Base-by-base conservation (phyloP, 1,284 basidiomycete genomes). In the Lignosus rhinocerotis region DNA sequence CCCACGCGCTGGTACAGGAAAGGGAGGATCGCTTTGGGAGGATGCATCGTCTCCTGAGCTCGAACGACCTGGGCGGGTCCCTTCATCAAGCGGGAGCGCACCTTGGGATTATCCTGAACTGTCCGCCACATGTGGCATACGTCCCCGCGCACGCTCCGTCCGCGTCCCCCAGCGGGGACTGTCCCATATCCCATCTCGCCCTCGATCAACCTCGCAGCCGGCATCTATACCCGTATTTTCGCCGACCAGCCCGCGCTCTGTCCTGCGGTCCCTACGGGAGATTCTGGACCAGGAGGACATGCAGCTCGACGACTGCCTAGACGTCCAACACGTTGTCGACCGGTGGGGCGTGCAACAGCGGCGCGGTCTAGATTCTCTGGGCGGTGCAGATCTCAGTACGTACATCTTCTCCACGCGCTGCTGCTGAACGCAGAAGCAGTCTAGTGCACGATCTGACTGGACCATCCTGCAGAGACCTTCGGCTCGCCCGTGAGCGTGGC, bases 401-500 rank as follows among this genome's bases (percentile, higher is more conserved):
- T 47, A 39, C 50, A 14, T n/a, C n/a, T 32, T 25, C 17, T 25
- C 6, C n/a, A 11, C 42, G 42, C 42, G 14, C 11, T 11, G 5
- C 42, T 44, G n/a, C 42, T 17, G 25, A 25, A 25, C 33, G 48
- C 5, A 39, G 17, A 39, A 19, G 48, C 41, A 11, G 12, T 21
- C 14, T 9, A 6, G 48, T 39, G 32, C 14, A 14, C 21, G 10
- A 39, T 54, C 51, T 54, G 19, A 45, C 38, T 53, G 12, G 16
- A 42, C 7, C 1, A 21, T 17, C 31, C 46, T 7, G 21, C 54
- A 83, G 80, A 72, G 47, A 79, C 82, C 1, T 82, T 86, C 55
- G 82, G 82, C 1, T 70, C 78, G 41, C 71, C 80, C 0, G 69
- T 86, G 17, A 71, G 76, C 6, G 74, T 80, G 33, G 76, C 79